Conservation (phyloP, 148 eudicot species). For the Limonium bicolor region DNA sequence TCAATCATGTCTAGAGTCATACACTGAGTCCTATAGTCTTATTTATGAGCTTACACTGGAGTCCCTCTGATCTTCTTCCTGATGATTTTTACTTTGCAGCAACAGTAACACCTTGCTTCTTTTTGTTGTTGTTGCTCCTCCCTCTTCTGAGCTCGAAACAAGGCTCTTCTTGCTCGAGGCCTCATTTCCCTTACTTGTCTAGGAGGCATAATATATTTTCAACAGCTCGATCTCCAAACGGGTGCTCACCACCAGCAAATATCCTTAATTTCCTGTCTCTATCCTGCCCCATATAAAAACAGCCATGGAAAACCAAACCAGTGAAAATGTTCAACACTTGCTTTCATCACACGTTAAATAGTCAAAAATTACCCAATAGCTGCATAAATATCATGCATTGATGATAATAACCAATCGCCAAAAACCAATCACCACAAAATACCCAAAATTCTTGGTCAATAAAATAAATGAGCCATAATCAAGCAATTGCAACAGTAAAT, state of each 20-base stretch:
- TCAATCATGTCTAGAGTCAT: no score
- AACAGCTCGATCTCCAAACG: conserved; percentile 68
- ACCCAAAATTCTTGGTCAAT: no score
- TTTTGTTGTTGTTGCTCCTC: conserved; percentile 45
- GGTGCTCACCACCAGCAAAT: conserved; percentile 73
- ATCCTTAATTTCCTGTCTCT: conserved; percentile 88
- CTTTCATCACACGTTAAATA: background rate
- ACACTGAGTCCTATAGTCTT: no score
- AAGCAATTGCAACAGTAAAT: no score
- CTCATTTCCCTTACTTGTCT: conserved; percentile 85
- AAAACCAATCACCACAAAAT: no score
- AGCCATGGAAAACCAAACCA: background rate
- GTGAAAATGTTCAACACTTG: no score
- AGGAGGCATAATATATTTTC: conserved; percentile 72
- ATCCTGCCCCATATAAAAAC: conserved; percentile 24
- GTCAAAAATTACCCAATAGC: background rate
- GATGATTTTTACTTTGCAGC: no score
- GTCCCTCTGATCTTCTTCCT: no score
- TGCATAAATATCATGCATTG: background rate
- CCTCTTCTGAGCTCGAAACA: conserved; percentile 78
- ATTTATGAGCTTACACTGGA: no score
- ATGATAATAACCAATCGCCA: background rate
- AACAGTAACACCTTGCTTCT: no score
- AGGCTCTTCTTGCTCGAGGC: conserved; percentile 77
- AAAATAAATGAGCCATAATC: no score